Base-by-base conservation (phyloP, 768 basidiomycete genomes). In the Candolleomyces efflorescens region DNA sequence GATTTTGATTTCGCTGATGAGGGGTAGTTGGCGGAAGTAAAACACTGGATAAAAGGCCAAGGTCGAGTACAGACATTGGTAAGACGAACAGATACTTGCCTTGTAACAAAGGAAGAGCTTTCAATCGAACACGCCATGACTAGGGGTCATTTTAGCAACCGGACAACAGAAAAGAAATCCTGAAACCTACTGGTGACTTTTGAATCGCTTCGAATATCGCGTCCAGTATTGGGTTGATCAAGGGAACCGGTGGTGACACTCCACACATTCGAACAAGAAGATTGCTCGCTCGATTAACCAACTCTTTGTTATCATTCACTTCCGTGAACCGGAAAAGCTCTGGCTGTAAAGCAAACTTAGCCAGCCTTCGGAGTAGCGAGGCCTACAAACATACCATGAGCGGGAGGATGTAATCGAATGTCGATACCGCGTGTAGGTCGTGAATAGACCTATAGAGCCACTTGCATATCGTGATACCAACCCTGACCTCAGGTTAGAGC, bases 61-160 rank as follows among this genome's bases (percentile, higher is more conserved):
- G 45, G 5, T 41, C 55, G 10, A 49, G 38, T 24, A 56, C 38
- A 53, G 26, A 26, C 24, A 47, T 24, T 39, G 43, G 18, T 22
- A 27, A 23, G 18, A 38, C 45, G 59, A 32, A 44, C 22, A 43
- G 17, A 20, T 36, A 63, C 73, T 41, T 44, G 83, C 87, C 85
- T 80, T 92, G 90, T 12, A 96, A 79, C 17, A 94, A 78, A 3
- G 92, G 93, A 54, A 97, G 73, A 22, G 90, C 89, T 69, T 94
- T 92, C 56, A 94, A 75, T 24, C 93, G 84, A 17, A 94, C 89
- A 65, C 84, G 81, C 92, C 93, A 97, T 1, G 92, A 94, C 88
- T 92, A 23, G 37, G 18, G 39, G 18, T 51, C 41, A 46, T 46
- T 49, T 46, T 60, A 62, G 52, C n/a, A 59, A 39, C 52, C 27